Evolutionary conservation across 148 eudicot species (phyloP).

Genomic region (Pouteria glomerata): DNA sequence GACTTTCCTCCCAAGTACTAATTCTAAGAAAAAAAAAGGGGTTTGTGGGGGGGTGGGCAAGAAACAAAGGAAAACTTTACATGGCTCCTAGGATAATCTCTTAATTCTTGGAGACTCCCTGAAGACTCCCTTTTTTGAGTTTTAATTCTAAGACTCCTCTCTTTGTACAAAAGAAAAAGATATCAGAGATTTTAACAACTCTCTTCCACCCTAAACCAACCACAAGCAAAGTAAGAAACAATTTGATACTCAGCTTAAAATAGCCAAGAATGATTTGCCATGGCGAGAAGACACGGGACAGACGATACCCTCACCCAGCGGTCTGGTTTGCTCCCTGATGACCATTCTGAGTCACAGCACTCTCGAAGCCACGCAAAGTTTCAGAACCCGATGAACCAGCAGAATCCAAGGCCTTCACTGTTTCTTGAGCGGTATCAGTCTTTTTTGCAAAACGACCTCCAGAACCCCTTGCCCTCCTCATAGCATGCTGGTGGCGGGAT

Average conservation of each 20-base stretch:
- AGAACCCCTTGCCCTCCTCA: constrained; percentile 77
- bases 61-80: constrained; percentile 1
- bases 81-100: not conserved
- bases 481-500: constrained; percentile 94
- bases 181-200: not conserved
- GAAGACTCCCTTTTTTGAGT: not conserved
- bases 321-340: constrained; percentile 21
- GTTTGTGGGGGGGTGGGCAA: too few relatives aligned
- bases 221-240: constrained; percentile 31
- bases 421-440: constrained; percentile 37
- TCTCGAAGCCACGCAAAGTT: constrained; percentile 8
- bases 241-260: constrained; percentile 32
- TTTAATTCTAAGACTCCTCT: not conserved
- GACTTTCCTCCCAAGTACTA: too few relatives aligned
- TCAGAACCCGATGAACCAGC: constrained; percentile 30
- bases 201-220: not conserved
- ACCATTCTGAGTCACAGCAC: constrained; percentile 3
- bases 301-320: constrained; percentile 17
- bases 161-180: constrained; percentile 7
- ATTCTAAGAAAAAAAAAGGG: too few relatives aligned
- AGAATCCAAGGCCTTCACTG: constrained; percentile 29
- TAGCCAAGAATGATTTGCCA: constrained; percentile 85
- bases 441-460: constrained; percentile 97
- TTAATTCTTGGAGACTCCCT: not conserved
- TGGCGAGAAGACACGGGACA: constrained; percentile 12